Conservation (phyloP, 345 rosid genomes). For the Garcia nutans region DNA sequence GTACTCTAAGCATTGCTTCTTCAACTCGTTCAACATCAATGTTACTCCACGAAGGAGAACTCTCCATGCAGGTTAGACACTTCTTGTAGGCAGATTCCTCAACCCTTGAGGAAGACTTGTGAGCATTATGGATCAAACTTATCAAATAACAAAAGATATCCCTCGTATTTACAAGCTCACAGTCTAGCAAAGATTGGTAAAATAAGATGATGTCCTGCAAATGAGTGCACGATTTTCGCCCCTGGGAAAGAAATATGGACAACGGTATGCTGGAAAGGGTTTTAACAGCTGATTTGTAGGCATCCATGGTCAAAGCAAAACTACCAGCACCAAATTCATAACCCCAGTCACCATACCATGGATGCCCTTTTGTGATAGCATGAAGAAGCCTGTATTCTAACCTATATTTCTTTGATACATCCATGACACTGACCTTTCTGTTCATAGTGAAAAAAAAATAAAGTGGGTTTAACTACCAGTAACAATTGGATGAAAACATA, state of each 20-base stretch:
- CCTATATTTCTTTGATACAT: constrained; percentile 64
- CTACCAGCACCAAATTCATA: constrained; percentile 70
- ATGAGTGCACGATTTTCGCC: constrained; percentile 33
- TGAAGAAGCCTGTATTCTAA: constrained; percentile 62
- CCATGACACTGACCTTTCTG: constrained; percentile 77
- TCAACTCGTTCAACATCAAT: constrained; percentile 49
- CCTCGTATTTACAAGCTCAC: constrained; percentile 48
- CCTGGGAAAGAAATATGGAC: constrained; percentile 38
- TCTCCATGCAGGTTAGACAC: constrained; percentile 13
- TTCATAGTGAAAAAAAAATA: constrained; percentile 15
- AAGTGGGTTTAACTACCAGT: constrained; percentile 3
- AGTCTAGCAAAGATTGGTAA: constrained; percentile 52
- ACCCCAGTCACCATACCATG: constrained; percentile 82
- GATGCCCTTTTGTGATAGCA: constrained; percentile 50
- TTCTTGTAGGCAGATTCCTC: constrained; percentile 32
- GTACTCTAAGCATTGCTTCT: constrained; percentile 58
- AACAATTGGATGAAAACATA: constrained; percentile 1
- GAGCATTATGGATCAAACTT: constrained; percentile 42
- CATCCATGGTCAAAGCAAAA: constrained; percentile 49
- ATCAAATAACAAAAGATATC: constrained; percentile 52
- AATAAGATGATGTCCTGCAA: constrained; percentile 39
- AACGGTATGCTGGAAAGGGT: constrained; percentile 45
- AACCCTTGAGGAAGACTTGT: constrained; percentile 35
- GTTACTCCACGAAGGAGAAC: constrained; percentile 40
- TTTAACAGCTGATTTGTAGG: constrained; percentile 49